Evolutionary conservation across 768 basidiomycete genomes (phyloP).

Genomic region (Xerocomellus intermedius): DNA sequence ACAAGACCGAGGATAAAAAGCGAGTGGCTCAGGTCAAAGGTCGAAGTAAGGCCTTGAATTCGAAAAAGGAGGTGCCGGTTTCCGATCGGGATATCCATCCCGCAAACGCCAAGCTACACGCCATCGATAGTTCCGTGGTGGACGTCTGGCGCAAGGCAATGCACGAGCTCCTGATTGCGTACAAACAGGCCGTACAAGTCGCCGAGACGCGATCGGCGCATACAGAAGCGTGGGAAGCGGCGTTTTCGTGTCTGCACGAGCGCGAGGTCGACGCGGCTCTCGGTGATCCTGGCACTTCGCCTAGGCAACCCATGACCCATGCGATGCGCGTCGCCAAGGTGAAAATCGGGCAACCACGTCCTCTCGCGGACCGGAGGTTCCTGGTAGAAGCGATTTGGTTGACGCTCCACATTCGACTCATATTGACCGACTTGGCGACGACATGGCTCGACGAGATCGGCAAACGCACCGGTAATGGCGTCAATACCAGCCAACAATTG

Average conservation of each 20-base stretch:
- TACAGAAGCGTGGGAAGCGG: conserved; percentile 57
- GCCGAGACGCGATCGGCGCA: conserved; percentile 54
- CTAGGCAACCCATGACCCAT: conserved; percentile 43
- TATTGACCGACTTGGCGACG: conserved; percentile 44
- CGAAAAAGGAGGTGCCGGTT: conserved; percentile 21
- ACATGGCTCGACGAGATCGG: conserved; percentile 39
- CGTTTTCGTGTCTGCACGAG: conserved; percentile 50
- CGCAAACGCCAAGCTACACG: conserved; percentile 21
- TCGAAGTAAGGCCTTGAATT: conserved; percentile 15
- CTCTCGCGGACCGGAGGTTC: conserved; percentile 58
- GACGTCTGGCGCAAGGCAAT: conserved; percentile 42
- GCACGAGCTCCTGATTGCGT: conserved; percentile 36
- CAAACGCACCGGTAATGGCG: conserved; percentile 17
- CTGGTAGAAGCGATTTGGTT: conserved; percentile 59
- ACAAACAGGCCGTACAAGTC: conserved; percentile 40
- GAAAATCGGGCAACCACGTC: conserved; percentile 55
- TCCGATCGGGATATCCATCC: conserved; percentile 31
- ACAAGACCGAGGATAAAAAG: conserved; percentile 2
- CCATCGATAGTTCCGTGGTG: conserved; percentile 31
- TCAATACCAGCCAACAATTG: conserved; percentile 27
- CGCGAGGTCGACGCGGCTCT: conserved; percentile 41
- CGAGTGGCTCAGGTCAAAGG: conserved; percentile 3
- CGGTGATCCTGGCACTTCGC: conserved; percentile 34
- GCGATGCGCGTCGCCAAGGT: conserved; percentile 52
- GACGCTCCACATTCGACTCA: conserved; percentile 52